Conservation (phyloP, 2,329 filamentous ascomycete genomes). For the Aspergillus hortae region DNA sequence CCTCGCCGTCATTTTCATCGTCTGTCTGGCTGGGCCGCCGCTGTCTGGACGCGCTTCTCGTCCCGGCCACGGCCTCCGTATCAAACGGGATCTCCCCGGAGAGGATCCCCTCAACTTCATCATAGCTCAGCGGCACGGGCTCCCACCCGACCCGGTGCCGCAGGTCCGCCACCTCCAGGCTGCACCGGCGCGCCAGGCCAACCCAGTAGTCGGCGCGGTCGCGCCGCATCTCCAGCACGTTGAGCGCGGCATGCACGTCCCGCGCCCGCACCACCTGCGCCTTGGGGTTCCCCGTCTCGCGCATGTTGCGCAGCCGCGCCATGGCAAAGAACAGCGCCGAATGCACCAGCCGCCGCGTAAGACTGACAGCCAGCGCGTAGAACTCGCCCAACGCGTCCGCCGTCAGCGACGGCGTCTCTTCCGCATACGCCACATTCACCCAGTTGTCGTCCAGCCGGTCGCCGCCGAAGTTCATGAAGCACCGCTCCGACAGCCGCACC, state of each 20-base stretch:
- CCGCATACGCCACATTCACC: conserved; percentile 53
- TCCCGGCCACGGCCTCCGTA: conserved; percentile 6
- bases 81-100: conserved; percentile 12
- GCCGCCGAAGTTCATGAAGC: conserved; percentile 71
- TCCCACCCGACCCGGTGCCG: conserved; percentile 29
- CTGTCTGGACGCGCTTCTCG: conserved; percentile 6
- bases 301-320: conserved; percentile 59
- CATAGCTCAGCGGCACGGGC: conserved; percentile 31
- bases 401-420: conserved; percentile 64
- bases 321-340: conserved; percentile 67
- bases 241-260: conserved; percentile 55
- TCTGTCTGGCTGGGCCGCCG: not conserved
- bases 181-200: conserved; percentile 49
- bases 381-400: conserved; percentile 75
- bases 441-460: conserved; percentile 63
- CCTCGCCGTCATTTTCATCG: conserved; percentile 8
- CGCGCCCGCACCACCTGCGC: conserved; percentile 37
- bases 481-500: conserved; percentile 59
- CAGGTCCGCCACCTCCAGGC: conserved; percentile 48
- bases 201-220: conserved; percentile 51
- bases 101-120: conserved; percentile 43
- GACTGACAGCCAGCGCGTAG: conserved; percentile 60
- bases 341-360: conserved; percentile 69
- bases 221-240: conserved; percentile 50
- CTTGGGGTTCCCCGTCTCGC: conserved; percentile 26